Evolutionary conservation across 1,284 basidiomycete species (phyloP), one percentile per base, ranked within the genome.

Genomic region (Marasmius fiardii): DNA sequence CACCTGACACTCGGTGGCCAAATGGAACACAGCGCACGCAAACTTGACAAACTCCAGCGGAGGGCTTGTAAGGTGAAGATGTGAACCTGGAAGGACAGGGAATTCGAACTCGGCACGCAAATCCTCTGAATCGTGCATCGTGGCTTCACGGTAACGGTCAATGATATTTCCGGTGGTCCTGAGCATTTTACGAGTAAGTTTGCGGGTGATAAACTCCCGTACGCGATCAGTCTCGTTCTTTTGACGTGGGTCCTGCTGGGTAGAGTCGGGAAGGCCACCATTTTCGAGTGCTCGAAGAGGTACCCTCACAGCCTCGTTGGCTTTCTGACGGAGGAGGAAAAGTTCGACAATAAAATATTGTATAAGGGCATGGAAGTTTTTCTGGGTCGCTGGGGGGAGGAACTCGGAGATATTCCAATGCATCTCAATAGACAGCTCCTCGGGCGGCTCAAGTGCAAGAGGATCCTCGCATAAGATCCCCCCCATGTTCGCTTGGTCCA

Each of bases 331-430:
- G 53, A 92, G 86, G 61, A 77, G 79, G 76, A 90, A 96, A 63
- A 98, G 78, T 64, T 94, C 91, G 58, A 92, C 80, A 57, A 98
- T 89, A 74, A 93, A 98, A 67, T 83, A 87, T 44, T 92, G 91
- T 18, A 98, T 76, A 41, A 86, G 79, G 11, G 79, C 71, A 53
- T 81, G 79, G 65, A 99, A 98, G 60, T 94, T 84, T 10, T 80
- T 74, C 65, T 96, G 95, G 31, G 96, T 77, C 4, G 87, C 86
- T 0, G 81, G 81, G 0, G 97, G 96, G 8, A 99, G 83, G 79
- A 98, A 98, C 0, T 84, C 82, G 58, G 90, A 82, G 60, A 99
- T 93, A 69, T 99, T 99, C 95, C 96, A 99, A 59, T 86, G 83
- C 90, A 95, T 94, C 65, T 94, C 91, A 56, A 97, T 78, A 2